These are phyloP conservation scores for Xylaria palmicola DNA, from an alignment of 495 filamentous ascomycete genomes.

Conservation along the genomic window DNA sequence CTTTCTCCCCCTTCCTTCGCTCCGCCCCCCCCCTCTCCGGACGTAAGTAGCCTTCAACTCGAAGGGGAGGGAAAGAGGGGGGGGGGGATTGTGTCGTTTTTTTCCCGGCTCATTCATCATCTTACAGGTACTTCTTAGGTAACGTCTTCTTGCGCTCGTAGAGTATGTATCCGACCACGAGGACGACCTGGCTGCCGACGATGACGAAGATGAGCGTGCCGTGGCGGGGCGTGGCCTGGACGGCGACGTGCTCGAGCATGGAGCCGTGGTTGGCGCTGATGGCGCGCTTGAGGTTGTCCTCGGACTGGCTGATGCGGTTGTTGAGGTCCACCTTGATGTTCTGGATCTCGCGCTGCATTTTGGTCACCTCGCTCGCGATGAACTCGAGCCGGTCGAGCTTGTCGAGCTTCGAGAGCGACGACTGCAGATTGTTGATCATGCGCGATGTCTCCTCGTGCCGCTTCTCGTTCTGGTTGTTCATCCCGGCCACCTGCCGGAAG, in stretches of 20 bases:
- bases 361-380: conserved; percentile 52
- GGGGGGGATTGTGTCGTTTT: too few relatives aligned
- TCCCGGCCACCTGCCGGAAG: conserved; percentile 59
- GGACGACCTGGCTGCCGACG: conserved; percentile 70
- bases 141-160: conserved; percentile 79
- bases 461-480: conserved; percentile 52
- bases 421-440: conserved; percentile 41
- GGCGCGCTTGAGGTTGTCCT: conserved; percentile 68
- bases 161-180: conserved; percentile 66
- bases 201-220: conserved; percentile 71
- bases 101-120: too few relatives aligned
- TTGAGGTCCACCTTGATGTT: conserved; percentile 46
- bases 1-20: too few relatives aligned
- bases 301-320: conserved; percentile 62
- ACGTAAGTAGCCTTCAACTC: too few relatives aligned
- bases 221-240: conserved; percentile 61
- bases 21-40: too few relatives aligned
- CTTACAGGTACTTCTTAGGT: conserved; percentile 92
- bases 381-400: conserved; percentile 40
- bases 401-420: conserved; percentile 39
- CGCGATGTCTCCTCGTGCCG: conserved; percentile 56
- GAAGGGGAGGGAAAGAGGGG: too few relatives aligned
- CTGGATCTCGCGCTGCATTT: conserved; percentile 67
- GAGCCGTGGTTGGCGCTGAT: conserved; percentile 70
- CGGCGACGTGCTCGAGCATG: conserved; percentile 58